These are phyloP conservation scores for Calendula officinalis DNA, from an alignment of 129 eudicot species.

Conservation along the genomic window DNA sequence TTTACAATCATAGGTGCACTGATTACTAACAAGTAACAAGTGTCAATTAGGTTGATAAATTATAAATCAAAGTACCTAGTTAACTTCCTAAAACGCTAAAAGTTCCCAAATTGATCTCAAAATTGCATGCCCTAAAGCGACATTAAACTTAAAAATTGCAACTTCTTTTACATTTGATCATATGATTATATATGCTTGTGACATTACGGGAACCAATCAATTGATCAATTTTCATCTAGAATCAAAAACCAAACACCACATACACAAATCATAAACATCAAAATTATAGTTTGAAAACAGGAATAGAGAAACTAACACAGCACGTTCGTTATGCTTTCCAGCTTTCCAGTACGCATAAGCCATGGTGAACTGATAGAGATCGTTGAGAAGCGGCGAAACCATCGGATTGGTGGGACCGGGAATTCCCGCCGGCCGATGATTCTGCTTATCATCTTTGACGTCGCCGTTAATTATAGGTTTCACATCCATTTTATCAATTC, in stretches of 20 bases:
- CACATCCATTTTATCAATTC: constrained; percentile 24
- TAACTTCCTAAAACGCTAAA: neutral
- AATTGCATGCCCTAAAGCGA: constrained; percentile 10
- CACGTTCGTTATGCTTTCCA: constrained; percentile 86
- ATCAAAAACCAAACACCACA: neutral
- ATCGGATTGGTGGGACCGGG: constrained; percentile 83
- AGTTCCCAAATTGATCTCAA: constrained; percentile 4
- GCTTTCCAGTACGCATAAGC: constrained; percentile 99
- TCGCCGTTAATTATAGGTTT: constrained; percentile 46
- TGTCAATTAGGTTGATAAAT: too few species aligned
- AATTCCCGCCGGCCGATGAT: constrained; percentile 29
- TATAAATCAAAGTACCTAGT: too few species aligned
- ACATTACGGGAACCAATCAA: constrained; percentile 7
- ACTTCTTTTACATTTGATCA: neutral
- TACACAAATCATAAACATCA: neutral
- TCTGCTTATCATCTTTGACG: constrained; percentile 19
- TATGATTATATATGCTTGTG: neutral
- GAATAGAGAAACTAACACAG: constrained; percentile 55
- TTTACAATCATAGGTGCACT: too few species aligned
- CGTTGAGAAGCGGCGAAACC: constrained; percentile 87
- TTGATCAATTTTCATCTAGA: constrained; percentile 4
- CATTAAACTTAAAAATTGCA: neutral
- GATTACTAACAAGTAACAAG: too few species aligned
- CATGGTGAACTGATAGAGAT: constrained; percentile 97
- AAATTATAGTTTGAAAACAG: neutral